phyloP scores from a whole-genome alignment of 2,329 filamentous ascomycete species.

The Trichoderma arundinaceum region DNA sequence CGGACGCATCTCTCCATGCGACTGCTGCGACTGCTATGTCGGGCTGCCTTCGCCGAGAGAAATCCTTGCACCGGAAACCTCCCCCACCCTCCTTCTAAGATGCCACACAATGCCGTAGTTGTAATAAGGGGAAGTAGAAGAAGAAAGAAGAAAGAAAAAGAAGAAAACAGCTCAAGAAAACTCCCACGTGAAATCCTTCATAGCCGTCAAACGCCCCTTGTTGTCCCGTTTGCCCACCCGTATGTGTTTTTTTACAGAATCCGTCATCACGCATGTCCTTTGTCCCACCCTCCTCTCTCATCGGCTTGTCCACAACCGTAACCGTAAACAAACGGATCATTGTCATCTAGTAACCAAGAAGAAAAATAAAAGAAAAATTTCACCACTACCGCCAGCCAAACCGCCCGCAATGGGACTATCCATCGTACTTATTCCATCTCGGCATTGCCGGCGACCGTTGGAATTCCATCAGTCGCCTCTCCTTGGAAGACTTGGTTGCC shows the following conservation, averaged over 20 bases:
- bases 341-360: not conserved
- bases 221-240: conserved; percentile 37
- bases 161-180: conserved; percentile 45
- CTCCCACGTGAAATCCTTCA: conserved; percentile 41
- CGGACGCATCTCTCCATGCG: too few species aligned
- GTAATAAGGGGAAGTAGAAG: not conserved
- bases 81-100: not conserved
- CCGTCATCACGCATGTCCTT: conserved; percentile 15
- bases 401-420: not conserved
- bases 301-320: not conserved
- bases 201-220: conserved; percentile 44
- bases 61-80: not conserved
- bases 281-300: conserved; percentile 7
- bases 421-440: conserved; percentile 48
- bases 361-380: too few species aligned
- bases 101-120: not conserved
- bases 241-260: conserved; percentile 20
- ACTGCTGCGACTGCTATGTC: conserved; percentile 1
- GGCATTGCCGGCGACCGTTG: conserved; percentile 49
- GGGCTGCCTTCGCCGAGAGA: not conserved
- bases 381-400: not conserved
- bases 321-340: not conserved
- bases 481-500: conserved; percentile 58
- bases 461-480: conserved; percentile 59
- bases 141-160: conserved; percentile 5